Evolutionary conservation across 805 yeast species (phyloP).

Genomic region (Metschnikowia colocasiae): DNA sequence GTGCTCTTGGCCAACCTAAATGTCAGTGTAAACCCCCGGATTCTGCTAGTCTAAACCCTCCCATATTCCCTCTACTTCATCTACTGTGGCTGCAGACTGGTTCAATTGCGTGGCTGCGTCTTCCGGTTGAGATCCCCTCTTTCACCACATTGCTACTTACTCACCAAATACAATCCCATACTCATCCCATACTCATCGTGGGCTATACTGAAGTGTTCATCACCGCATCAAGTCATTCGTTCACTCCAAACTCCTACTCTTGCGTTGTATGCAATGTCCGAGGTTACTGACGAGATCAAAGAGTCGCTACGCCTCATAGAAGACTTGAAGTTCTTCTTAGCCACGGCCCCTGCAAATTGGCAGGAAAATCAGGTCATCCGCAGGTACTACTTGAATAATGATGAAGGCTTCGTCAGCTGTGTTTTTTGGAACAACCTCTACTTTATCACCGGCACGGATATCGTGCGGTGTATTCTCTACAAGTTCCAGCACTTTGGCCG

Average conservation of each 20-base stretch:
- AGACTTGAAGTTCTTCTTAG: slow-evolving; percentile 78
- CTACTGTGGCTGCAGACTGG: background rate
- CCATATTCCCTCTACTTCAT: background rate
- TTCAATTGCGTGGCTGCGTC: background rate
- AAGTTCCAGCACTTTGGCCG: slow-evolving; percentile 90
- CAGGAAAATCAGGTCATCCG: slow-evolving; percentile 82
- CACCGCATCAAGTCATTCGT: background rate
- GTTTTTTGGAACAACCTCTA: slow-evolving; percentile 88
- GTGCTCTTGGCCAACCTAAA: background rate
- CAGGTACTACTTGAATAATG: slow-evolving; percentile 78
- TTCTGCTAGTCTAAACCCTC: slow-evolving; percentile 1
- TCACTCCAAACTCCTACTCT: background rate
- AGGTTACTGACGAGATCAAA: slow-evolving; percentile 17
- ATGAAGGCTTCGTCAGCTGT: slow-evolving; percentile 90
- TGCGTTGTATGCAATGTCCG: slow-evolving; percentile 8
- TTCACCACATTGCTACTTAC: slow-evolving; percentile 1
- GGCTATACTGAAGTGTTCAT: background rate
- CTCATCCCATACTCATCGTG: background rate
- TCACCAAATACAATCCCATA: background rate
- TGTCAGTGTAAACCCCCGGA: background rate
- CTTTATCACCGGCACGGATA: slow-evolving; percentile 93
- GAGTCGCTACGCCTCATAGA: slow-evolving; percentile 64
- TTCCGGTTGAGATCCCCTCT: background rate
- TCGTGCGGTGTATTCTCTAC: slow-evolving; percentile 85
- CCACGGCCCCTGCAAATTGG: slow-evolving; percentile 96